Percentiles rank a stretch among this genome's conserved stretches.
These are phyloP conservation scores for Neurospora sp. DNA, from an alignment of 495 filamentous ascomycete genomes.

Conservation along the genomic window DNA sequence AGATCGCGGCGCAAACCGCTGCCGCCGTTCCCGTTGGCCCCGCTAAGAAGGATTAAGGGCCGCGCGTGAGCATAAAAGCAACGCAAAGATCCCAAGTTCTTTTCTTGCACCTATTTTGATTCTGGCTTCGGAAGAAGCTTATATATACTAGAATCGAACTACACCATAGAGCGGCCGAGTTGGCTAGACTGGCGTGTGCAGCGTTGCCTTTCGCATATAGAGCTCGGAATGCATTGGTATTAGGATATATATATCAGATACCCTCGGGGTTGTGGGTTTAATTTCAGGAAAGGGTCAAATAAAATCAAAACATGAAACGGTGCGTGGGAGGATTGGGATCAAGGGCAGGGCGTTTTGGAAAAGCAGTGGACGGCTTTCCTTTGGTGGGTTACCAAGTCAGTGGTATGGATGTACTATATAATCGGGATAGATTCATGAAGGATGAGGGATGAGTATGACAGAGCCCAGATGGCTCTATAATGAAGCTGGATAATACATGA, in stretches of 20 bases:
- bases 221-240: background rate
- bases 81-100: background rate
- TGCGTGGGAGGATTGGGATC: background rate
- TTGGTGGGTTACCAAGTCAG: background rate
- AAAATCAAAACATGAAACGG: background rate
- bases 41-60: background rate
- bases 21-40: background rate
- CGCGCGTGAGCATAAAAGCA: background rate
- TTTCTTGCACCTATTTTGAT: background rate
- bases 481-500: background rate
- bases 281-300: background rate
- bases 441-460: background rate
- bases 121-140: background rate
- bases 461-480: background rate
- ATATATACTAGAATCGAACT: background rate
- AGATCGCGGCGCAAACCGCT: slow-evolving; percentile 7
- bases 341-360: slow-evolving; percentile 1
- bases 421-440: background rate
- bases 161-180: background rate
- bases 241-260: background rate
- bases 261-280: background rate
- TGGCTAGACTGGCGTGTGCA: background rate
- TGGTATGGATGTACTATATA: background rate
- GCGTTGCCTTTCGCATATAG: background rate
- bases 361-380: background rate